Conservation (phyloP, 768 basidiomycete species). For the Lactifluus volemus region DNA sequence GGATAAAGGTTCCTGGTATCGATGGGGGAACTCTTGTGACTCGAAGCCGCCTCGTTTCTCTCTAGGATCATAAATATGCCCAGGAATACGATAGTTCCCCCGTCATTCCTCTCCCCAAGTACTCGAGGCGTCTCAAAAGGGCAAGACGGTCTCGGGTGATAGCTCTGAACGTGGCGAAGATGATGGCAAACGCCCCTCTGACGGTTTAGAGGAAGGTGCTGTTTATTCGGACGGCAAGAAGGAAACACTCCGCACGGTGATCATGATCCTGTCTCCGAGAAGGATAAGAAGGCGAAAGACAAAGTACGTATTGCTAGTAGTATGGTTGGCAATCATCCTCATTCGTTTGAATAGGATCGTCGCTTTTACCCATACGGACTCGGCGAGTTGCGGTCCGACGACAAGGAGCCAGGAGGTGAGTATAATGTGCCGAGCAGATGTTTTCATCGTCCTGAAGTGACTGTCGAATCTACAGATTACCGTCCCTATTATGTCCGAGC, state of each 20-base stretch:
- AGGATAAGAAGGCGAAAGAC: conserved; percentile 2
- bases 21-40: not conserved
- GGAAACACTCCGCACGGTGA: not conserved
- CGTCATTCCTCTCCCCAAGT: conserved; percentile 4
- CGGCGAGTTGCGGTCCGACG: conserved; percentile 19
- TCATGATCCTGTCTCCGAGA: not conserved
- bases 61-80: not conserved
- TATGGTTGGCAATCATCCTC: not conserved
- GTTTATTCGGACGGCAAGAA: not conserved
- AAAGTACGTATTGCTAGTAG: not conserved
- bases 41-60: not conserved
- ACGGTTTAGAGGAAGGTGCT: not conserved
- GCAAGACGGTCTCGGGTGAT: not conserved
- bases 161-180: not conserved
- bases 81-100: not conserved
- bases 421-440: not conserved
- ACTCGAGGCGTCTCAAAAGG: not conserved
- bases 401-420: conserved; percentile 1
- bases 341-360: conserved; percentile 12
- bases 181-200: not conserved
- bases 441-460: not conserved
- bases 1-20: not conserved
- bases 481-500: not conserved
- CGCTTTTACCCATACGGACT: conserved; percentile 17
- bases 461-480: not conserved